Percentiles rank a stretch among this genome's conserved stretches.
Evolutionary conservation across 768 basidiomycete species (phyloP).

Genomic region (Lactarius pseudohatsudake): DNA sequence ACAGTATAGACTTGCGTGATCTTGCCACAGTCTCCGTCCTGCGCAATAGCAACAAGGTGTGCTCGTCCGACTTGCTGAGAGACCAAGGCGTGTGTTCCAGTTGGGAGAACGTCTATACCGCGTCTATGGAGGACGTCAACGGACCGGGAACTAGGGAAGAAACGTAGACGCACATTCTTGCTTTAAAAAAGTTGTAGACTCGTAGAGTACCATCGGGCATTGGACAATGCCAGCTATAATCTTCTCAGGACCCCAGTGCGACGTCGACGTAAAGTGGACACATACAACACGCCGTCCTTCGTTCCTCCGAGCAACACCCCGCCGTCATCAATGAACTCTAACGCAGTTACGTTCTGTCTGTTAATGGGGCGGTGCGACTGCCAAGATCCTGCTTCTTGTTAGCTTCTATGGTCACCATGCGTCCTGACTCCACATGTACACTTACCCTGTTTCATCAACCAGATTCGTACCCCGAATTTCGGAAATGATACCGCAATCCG

Average conservation of each 20-base stretch:
- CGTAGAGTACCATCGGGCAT: constrained; percentile 65
- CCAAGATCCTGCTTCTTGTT: constrained; percentile 52
- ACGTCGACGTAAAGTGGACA: background rate
- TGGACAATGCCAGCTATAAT: constrained; percentile 62
- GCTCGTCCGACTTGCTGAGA: constrained; percentile 51
- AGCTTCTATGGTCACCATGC: constrained; percentile 23
- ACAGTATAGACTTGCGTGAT: constrained; percentile 54
- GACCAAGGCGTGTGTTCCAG: constrained; percentile 52
- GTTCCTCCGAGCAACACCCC: constrained; percentile 67
- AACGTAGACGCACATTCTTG: constrained; percentile 51
- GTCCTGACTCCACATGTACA: constrained; percentile 36
- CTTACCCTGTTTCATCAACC: constrained; percentile 29
- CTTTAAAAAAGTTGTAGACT: constrained; percentile 57
- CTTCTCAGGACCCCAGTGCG: background rate
- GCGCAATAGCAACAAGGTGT: constrained; percentile 50
- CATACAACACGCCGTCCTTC: constrained; percentile 66
- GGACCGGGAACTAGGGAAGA: background rate
- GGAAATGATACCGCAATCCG: constrained; percentile 29
- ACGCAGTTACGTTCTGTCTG: constrained; percentile 61
- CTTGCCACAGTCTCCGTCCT: constrained; percentile 50
- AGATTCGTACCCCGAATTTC: constrained; percentile 27
- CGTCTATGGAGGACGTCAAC: constrained; percentile 40
- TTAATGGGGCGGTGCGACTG: constrained; percentile 61
- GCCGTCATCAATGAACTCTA: constrained; percentile 64
- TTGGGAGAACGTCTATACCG: constrained; percentile 52